Base-by-base conservation (phyloP, 2,329 filamentous ascomycete genomes). In the Cladobotryum protrusum region DNA sequence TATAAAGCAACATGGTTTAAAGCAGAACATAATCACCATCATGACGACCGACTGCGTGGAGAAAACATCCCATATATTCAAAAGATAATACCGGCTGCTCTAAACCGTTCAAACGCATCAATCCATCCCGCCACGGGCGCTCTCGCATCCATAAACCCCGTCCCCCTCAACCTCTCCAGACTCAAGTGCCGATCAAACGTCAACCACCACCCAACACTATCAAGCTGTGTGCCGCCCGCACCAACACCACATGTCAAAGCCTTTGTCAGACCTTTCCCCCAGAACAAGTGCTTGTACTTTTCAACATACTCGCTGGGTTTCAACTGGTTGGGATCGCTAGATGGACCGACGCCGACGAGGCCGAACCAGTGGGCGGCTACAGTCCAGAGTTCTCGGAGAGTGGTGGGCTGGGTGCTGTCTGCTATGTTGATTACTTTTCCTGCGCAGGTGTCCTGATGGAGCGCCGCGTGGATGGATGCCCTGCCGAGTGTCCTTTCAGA, bases 121-220 rank as follows among this genome's bases (percentile, higher is more conserved):
- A 71, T 54, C 73, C 72, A 76, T 4, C 68, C 69, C 18, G 66
- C 59, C 9, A 64, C 56, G 0, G 68, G 72, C 18, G 66, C 57
- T 24, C 58, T 63, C 43, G 72, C 62, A 33, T 66, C 69, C 4
- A 54, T 58, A 45, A 74, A 77, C 1, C 70, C 71, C 4, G 65
- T 59, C 7, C 58, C 59, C 17, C 67, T 63, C 12, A 75, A 58
- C 29, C 63, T 69, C 19, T 67, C 61, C 43, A 73, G 57, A 48
- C 70, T 73, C 55, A 77, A 58, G 45, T 75, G 70, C 19, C 73
- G 64, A 52, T 77, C 72, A 53, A 77, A 76, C 5, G 67, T 69
- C 45, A 77, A 59, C 72, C 72, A 69, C 59, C 66, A 68, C 20
- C 73, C 68, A n/a, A 75, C 62, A 52, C 68, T 63, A 56, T 76